Conservation (phyloP, 768 basidiomycete species). For the Dioszegia crocea region DNA sequence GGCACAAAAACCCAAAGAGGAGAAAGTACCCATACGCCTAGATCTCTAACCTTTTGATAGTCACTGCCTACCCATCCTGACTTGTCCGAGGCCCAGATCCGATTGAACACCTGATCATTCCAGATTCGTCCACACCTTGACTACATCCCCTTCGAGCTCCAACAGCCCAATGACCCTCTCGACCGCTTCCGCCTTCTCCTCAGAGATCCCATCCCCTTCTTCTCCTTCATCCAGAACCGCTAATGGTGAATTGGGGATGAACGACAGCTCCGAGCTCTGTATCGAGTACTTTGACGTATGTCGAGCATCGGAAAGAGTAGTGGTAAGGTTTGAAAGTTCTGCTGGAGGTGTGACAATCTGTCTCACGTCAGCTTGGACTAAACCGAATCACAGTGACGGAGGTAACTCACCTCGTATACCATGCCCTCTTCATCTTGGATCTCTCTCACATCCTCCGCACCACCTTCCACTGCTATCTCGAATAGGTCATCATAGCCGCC, state of each 20-base stretch:
- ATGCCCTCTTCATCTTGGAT: constrained; percentile 20
- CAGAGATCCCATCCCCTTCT: constrained; percentile 28
- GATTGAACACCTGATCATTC: not conserved
- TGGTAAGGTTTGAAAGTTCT: constrained; percentile 12
- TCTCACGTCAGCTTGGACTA: not conserved
- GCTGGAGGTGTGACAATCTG: constrained; percentile 30
- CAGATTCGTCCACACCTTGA: constrained; percentile 47
- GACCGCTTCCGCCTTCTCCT: constrained; percentile 34
- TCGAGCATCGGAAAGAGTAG: constrained; percentile 1
- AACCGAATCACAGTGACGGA: not conserved
- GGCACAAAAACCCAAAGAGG: no score
- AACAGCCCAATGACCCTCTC: constrained; percentile 32
- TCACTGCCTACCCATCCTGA: no score
- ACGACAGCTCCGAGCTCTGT: constrained; percentile 35
- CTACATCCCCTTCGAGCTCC: constrained; percentile 43
- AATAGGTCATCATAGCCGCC: constrained; percentile 40
- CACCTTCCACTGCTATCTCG: constrained; percentile 41
- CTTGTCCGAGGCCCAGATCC: no score
- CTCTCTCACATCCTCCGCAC: constrained; percentile 46
- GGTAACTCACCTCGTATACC: constrained; percentile 28
- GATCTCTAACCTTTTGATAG: no score
- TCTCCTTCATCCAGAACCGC: constrained; percentile 23
- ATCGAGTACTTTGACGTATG: constrained; percentile 17
- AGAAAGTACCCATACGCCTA: no score
- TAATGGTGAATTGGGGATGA: constrained; percentile 19